Percentiles rank a stretch among this genome's conserved stretches.
Evolutionary conservation across 2,329 filamentous ascomycete species (phyloP).

Genomic region (Xylariales sp.): DNA sequence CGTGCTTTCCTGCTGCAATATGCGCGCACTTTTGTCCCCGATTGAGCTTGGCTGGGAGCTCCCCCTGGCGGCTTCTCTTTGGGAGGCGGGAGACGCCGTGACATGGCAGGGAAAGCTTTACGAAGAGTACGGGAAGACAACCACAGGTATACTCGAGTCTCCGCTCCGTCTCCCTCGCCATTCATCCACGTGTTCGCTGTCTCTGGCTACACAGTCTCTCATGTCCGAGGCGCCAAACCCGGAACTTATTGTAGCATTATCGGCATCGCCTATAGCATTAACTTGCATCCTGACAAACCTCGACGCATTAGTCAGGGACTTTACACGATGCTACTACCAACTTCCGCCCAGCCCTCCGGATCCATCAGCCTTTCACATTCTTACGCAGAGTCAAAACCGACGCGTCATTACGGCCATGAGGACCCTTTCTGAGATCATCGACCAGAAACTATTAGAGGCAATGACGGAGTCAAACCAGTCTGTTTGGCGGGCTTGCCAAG

Average conservation of each 20-base stretch:
- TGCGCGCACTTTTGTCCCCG: not conserved
- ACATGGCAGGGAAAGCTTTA: not conserved
- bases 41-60: not conserved
- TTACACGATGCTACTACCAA: conserved; percentile 4
- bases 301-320: conserved; percentile 3
- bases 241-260: not conserved
- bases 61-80: not conserved
- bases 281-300: conserved; percentile 1
- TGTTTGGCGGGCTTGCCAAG: not conserved
- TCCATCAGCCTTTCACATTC: conserved; percentile 1
- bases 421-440: not conserved
- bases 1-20: not conserved
- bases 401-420: not conserved
- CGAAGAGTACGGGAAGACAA: not conserved
- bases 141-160: not conserved
- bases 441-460: not conserved
- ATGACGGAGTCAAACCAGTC: not conserved
- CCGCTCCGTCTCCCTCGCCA: too few species aligned
- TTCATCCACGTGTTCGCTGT: not conserved
- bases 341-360: conserved; percentile 1
- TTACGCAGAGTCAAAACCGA: conserved; percentile 1
- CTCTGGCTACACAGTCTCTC: not conserved
- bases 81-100: not conserved
- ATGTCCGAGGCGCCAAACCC: not conserved
- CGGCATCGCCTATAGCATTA: not conserved